phyloP scores from a whole-genome alignment of 78 protist genomes.

The Creolimax fragrantissima region DNA sequence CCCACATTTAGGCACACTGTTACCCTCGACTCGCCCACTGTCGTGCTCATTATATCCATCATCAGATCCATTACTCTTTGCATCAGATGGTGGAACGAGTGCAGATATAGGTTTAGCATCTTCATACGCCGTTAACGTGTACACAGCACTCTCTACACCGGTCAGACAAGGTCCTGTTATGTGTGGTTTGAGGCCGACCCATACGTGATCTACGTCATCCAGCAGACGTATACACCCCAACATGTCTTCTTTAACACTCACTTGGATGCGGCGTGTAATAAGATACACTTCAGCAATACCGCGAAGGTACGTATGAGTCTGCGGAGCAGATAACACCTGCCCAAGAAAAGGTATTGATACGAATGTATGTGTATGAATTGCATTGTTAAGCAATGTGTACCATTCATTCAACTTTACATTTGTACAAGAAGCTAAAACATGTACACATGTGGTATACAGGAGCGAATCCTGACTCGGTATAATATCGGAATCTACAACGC shows the following conservation, averaged over 20 bases:
- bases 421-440: no score
- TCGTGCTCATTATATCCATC: neutral
- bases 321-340: neutral
- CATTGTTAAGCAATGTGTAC: no score
- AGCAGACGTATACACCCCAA: neutral
- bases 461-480: no score
- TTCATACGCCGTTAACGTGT: neutral
- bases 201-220: neutral
- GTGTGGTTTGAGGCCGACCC: neutral
- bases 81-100: no score
- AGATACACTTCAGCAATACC: neutral
- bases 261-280: neutral
- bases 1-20: neutral
- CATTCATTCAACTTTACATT: no score
- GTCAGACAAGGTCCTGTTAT: neutral
- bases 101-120: neutral
- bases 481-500: no score
- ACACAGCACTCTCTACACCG: no score
- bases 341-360: no score
- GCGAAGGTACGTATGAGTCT: neutral
- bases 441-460: no score
- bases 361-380: no score
- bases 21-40: neutral
- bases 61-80: neutral
- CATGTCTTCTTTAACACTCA: neutral